These are phyloP conservation scores for Eutrema salsugineum DNA, from an alignment of 441 rosid genomes.

Conservation along the genomic window DNA sequence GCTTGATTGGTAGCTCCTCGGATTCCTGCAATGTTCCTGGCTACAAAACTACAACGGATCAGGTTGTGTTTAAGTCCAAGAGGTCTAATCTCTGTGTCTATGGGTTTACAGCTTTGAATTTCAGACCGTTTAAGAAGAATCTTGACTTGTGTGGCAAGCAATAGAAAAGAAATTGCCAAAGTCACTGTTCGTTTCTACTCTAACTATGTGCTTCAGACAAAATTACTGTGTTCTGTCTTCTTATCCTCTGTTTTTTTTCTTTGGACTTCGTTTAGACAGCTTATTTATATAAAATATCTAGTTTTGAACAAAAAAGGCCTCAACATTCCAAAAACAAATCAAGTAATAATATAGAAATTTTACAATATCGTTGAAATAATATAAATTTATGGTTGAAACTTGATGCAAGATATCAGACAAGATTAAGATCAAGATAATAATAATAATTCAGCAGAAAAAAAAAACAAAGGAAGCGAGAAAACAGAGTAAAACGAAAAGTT, in stretches of 20 bases:
- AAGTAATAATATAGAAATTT: not conserved
- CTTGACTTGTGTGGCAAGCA: constrained; percentile 52
- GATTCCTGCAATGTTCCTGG: constrained; percentile 81
- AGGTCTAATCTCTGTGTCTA: constrained; percentile 73
- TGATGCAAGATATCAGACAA: constrained; percentile 29
- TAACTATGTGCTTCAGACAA: too few species aligned
- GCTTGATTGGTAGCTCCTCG: constrained; percentile 56
- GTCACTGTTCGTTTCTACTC: constrained; percentile 1
- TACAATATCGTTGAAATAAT: constrained; percentile 7
- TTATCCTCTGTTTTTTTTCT: not conserved
- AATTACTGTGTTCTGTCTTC: constrained; percentile 8
- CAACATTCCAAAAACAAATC: not conserved
- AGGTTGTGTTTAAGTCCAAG: constrained; percentile 63
- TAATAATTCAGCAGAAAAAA: constrained; percentile 14
- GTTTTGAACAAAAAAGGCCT: not conserved
- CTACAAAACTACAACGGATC: constrained; percentile 67
- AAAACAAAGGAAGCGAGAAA: not conserved
- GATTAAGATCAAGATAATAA: constrained; percentile 11
- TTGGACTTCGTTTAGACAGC: not conserved
- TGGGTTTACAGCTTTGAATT: constrained; percentile 65
- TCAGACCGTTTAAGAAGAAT: constrained; percentile 67
- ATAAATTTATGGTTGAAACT: constrained; percentile 22
- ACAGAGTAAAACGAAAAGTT: constrained; percentile 26
- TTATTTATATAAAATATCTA: not conserved
- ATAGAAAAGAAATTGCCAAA: not conserved